Base-by-base conservation (phyloP, 2,329 filamentous ascomycete genomes). In the Claviceps sp. region DNA sequence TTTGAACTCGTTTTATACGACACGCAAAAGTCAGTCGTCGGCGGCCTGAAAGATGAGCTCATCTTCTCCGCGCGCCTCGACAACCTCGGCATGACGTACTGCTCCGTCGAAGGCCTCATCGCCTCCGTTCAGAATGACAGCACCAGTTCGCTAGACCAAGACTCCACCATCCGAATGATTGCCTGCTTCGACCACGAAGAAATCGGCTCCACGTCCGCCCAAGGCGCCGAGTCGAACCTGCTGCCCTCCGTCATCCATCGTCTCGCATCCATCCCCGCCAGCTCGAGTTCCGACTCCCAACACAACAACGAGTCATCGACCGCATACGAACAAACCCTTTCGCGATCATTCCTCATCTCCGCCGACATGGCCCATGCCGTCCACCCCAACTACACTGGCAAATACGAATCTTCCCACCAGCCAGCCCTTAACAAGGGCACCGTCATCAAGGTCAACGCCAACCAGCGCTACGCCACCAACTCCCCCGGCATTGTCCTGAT, bases 1-100 rank as follows among this genome's bases (percentile, higher is more conserved):
- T 98, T 98, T 61, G 93, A 98, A 71, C 80, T 96, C 61, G 81
- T 96, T n/a, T 82, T 98, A 43, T 98, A 95, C 69, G 93, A 98
- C 67, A 94, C 89, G 9, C 93, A 98, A 63, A 86, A 91, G 64
- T 81, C 90, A 1, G 87, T 83, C 63, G 78, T 98, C 16, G 93
- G 93, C 54, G 93, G 93, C 38, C 71, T 98, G 58, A 85, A 87
- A 66, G 85, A 96, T 63, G 93, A 98, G 69, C 86, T 98, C 65
- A 87, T 98, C 71, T 96, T 91, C 72, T 95, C 91, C 2, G 82
- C 90, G n/a, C 84, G 93, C 46, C 78, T 98, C 52, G 93, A 98
- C 72, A 98, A 98, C 69, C 76, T 96, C 16, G 87, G 88, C 70
- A 95, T 95, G 87, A 94, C 91, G 9, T 97, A 89, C 73, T 97